These are phyloP conservation scores for Boletellus ananas DNA, from an alignment of 768 basidiomycete genomes.

Conservation along the genomic window DNA sequence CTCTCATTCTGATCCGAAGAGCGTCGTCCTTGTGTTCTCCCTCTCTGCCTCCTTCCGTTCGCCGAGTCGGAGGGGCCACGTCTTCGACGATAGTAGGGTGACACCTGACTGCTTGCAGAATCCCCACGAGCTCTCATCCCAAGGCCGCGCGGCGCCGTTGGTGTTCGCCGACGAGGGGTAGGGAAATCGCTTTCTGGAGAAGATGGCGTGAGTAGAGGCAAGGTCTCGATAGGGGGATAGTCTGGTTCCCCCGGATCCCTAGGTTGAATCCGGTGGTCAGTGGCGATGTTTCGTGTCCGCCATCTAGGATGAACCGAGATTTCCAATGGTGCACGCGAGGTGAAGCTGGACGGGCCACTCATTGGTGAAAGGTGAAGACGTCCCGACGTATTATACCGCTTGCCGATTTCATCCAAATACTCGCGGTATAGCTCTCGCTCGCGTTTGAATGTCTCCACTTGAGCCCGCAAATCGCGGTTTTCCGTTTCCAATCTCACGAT, in stretches of 20 bases:
- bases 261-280: background rate
- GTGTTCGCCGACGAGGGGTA: constrained; percentile 2
- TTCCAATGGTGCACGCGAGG: background rate
- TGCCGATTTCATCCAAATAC: constrained; percentile 11
- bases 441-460: constrained; percentile 5
- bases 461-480: constrained; percentile 9
- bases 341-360: constrained; percentile 1
- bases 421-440: constrained; percentile 8
- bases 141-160: constrained; percentile 7
- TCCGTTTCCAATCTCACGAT: constrained; percentile 19
- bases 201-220: constrained; percentile 7
- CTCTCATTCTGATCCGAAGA: background rate
- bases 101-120: background rate
- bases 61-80: background rate
- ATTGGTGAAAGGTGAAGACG: background rate
- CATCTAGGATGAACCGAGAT: constrained; percentile 16
- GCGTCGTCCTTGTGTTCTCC: background rate
- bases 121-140: constrained; percentile 1
- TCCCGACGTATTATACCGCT: constrained; percentile 1
- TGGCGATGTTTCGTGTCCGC: constrained; percentile 4
- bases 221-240: constrained; percentile 15
- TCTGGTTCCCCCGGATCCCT: constrained; percentile 4
- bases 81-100: constrained; percentile 4
- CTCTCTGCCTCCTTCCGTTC: constrained; percentile 5
- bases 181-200: constrained; percentile 6